These are phyloP conservation scores for Nicotiana paniculata DNA, from an alignment of 257 asterid species.

Conservation along the genomic window DNA sequence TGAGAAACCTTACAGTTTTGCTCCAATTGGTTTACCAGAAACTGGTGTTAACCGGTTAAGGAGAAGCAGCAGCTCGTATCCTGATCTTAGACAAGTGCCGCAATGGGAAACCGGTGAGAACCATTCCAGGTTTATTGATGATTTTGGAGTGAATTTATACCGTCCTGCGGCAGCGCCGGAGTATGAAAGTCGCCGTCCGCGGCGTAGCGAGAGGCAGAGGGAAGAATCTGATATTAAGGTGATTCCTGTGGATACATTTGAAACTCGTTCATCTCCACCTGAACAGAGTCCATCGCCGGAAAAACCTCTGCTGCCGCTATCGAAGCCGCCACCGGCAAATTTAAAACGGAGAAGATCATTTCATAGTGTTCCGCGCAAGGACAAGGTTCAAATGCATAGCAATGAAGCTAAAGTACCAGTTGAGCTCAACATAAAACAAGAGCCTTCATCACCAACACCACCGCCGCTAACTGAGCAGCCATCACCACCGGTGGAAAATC, in stretches of 20 bases:
- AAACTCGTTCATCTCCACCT: conserved; percentile 28
- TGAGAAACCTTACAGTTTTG: conserved; percentile 20
- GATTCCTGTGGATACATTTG: conserved; percentile 62
- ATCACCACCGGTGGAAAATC: conserved; percentile 19
- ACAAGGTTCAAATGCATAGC: conserved; percentile 24
- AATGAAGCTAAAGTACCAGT: conserved; percentile 11
- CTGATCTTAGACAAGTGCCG: conserved; percentile 61
- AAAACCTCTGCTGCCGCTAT: conserved; percentile 15
- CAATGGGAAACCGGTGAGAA: conserved; percentile 41
- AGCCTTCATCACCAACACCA: conserved; percentile 18
- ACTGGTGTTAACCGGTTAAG: conserved; percentile 37
- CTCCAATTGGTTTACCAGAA: conserved; percentile 9
- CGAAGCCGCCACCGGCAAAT: conserved; percentile 18
- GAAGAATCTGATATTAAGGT: conserved; percentile 31
- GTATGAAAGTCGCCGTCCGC: conserved; percentile 14
- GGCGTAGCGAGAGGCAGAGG: conserved; percentile 18
- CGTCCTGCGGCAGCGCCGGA: conserved; percentile 25
- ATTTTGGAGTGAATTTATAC: conserved; percentile 50
- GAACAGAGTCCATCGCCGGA: conserved; percentile 26
- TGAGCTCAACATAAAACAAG: conserved; percentile 15
- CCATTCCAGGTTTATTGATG: conserved; percentile 47
- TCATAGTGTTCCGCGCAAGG: conserved; percentile 39
- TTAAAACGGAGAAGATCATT: conserved; percentile 46
- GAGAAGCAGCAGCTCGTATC: conserved; percentile 78
- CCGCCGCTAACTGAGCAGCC: conserved; percentile 8